These are phyloP conservation scores for Solanum paucissectum DNA, from an alignment of 257 asterid genomes.

Conservation along the genomic window DNA sequence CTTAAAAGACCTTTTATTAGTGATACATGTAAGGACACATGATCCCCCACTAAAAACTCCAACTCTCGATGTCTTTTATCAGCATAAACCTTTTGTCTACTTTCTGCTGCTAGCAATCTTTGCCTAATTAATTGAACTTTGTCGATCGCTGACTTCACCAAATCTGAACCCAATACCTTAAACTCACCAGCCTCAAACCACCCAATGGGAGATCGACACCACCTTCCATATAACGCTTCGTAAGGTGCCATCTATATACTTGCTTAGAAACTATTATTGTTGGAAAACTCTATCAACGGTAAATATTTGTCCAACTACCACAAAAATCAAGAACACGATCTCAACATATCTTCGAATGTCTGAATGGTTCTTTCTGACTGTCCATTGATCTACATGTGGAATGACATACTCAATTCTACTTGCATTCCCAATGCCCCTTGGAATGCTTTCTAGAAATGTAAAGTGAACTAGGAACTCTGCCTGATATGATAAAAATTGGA, in stretches of 20 bases:
- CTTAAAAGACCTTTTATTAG: background rate
- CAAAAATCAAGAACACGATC: background rate
- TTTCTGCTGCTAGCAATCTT: background rate
- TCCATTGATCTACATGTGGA: background rate
- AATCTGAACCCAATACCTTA: background rate
- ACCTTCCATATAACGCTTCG: no score
- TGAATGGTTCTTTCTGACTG: no score
- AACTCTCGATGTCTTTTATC: background rate
- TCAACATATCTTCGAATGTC: background rate
- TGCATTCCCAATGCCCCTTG: background rate
- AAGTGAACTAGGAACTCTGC: background rate
- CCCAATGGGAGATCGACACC: background rate
- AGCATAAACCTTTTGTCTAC: background rate
- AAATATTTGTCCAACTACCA: background rate
- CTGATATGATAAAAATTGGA: no score
- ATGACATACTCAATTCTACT: no score
- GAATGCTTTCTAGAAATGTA: background rate
- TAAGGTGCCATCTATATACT: no score
- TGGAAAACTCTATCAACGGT: background rate
- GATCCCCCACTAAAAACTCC: background rate
- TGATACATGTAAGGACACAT: background rate
- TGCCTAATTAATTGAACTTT: background rate
- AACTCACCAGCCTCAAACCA: background rate
- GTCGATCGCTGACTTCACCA: background rate
- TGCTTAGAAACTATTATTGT: background rate